Evolutionary conservation across 2,329 filamentous ascomycete genomes (phyloP), one percentile per base, ranked within the genome.

Genomic region (Periconia digitata): DNA sequence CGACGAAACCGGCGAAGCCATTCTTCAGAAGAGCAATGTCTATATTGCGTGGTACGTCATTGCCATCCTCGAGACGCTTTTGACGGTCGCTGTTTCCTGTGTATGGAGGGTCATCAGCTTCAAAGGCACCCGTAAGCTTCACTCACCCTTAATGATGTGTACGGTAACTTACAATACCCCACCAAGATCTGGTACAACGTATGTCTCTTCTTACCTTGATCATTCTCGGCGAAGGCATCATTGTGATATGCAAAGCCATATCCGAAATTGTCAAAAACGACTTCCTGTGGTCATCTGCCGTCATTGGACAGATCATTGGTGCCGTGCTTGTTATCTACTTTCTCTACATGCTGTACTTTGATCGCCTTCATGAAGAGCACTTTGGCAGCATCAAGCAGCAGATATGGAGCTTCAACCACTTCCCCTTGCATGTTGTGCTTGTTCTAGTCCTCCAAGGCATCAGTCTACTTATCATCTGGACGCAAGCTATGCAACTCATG

Each of bases 1-100:
- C 32, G 51, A 58, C 40, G 35, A 10, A 3, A 3, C 20, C 22
- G 49, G 44, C 5, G 12, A 23, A 13, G 10, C 16, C n/a, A 39
- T 52, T 5, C 22, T 12, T 17, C 50, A 54, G 40, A 48, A 61
- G 36, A 63, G 53, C 40, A 64, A 67, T 47, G 64, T 75, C 7
- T 79, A 77, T 66, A 70, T 73, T 42, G 69, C 74, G 37, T 82
- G 83, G 83, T 85, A 85, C 56, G 59, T 80, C 12, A 60, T 72
- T 43, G 64, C 61, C 4, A 53, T 67, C 2, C 44, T 48, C 2
- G 69, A 71, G 46, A 68, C 64, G 3, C 32, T 64, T 13, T 44
- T 68, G 29, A 67, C 63, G 3, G 65, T 67, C 8, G 48, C 50
- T 1, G 60, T 71, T 10, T 69, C 64, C 2, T 66, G 59, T 35